A percentile compares a stretch with the other conserved stretches of the same genome.
Conservation (phyloP, 495 filamentous ascomycete species). For the Rhypophila decipiens region DNA sequence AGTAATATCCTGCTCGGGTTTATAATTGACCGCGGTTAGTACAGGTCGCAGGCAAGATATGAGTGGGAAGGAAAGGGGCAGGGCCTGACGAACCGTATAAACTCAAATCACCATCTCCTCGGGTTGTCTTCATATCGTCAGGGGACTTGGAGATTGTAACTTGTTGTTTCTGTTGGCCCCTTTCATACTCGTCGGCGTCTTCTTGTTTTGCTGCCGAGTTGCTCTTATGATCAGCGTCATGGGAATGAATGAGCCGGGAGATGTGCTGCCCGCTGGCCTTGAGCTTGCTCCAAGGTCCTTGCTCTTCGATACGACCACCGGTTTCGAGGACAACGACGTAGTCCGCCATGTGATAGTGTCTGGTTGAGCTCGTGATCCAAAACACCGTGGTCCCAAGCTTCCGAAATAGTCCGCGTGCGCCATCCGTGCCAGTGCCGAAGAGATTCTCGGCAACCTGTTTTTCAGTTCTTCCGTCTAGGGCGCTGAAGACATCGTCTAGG, state of each 20-base stretch:
- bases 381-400: conserved; percentile 33
- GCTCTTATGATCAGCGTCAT: neutral
- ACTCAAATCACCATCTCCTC: conserved; percentile 14
- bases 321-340: conserved; percentile 19
- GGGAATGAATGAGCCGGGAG: conserved; percentile 11
- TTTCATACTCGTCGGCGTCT: neutral
- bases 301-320: conserved; percentile 10
- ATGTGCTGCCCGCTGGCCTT: conserved; percentile 7
- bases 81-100: conserved; percentile 17
- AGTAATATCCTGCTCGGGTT: conserved; percentile 56
- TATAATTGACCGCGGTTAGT: too few relatives aligned
- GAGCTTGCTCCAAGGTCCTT: conserved; percentile 17
- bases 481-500: conserved; percentile 35
- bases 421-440: conserved; percentile 27
- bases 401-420: conserved; percentile 37
- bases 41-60: neutral
- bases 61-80: too few relatives aligned
- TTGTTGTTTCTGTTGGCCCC: neutral
- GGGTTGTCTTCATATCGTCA: neutral
- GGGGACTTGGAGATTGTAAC: conserved; percentile 2
- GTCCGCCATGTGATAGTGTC: conserved; percentile 15
- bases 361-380: conserved; percentile 28
- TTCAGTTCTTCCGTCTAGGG: conserved; percentile 32
- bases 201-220: neutral
- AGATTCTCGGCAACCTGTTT: conserved; percentile 30